Evolutionary conservation across 2,329 filamentous ascomycete species (phyloP), one percentile per base, ranked within the genome.

Genomic region (Periglandula ipomoeae): DNA sequence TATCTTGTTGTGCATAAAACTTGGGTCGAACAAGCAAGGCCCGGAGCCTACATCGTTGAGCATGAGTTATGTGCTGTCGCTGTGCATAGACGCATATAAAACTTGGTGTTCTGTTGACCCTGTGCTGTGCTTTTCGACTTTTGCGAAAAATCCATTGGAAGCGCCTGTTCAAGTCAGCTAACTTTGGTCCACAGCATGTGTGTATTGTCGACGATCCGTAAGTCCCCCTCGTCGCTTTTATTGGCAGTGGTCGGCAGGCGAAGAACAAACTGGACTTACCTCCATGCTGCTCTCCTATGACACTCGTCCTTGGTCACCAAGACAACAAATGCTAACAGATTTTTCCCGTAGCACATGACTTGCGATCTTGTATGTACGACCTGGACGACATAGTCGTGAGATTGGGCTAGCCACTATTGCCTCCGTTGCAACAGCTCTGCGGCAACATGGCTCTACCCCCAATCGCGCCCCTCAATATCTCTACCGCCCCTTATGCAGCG

Each of bases 171-270:
- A 34, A 19, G 23, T 24, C 11, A 3, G 42, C 48, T 50, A 24
- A 50, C 35, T 27, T 8, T 26, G 34, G 39, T 15, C 11, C 8
- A 30, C 42, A 91, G 87, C 87, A 65, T 91, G 87, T 72, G 85
- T 91, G 64, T 91, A 91, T 71, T 91, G 87, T 72, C 84, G 87
- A 69, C 82, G 87, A 81, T 91, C 87, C 79, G 86, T 89, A 81
- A 87, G 85, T 84, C 60, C 10, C 6, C 11, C 22, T n/a, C n/a
- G 23, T 23, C 3, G 39, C 20, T 24, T 13, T 26, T n/a, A 5
- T n/a, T n/a, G 7, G 11, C 9, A n/a, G 35, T 2, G 35, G 35
- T 38, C 30, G 3, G 30, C 11, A 11, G 17, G 19, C 4, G 17
- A 39, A 3, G 19, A 7, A 20, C n/a, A 39, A 20, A 13, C 37